Base-by-base conservation (phyloP, 2,329 filamentous ascomycete genomes). In the Hypoxylon sp. region DNA sequence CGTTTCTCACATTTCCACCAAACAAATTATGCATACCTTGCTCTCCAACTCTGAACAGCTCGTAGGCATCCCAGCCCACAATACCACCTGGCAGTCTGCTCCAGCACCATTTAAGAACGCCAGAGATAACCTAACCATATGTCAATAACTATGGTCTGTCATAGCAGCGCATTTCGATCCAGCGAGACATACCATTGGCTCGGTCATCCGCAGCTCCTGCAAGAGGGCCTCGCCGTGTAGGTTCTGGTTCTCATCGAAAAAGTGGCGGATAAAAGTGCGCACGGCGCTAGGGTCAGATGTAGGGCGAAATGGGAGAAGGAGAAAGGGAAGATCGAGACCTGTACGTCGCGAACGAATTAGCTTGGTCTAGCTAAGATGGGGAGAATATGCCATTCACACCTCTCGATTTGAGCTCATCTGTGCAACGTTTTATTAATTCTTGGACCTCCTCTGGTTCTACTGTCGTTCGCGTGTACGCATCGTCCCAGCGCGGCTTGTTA, bases 21-120 rank as follows among this genome's bases (percentile, higher is more conserved):
- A 53, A 54, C 61, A 19, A 16, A 27, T 14, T 41, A 61, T n/a
- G 65, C 80, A 51, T 86, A 96, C 94, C 94, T 83, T 91, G 88
- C 82, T 99, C 96, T 76, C 96, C 96, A 70, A 96, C 90, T 75
- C 92, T 94, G 84, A 99, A 99, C 21, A 97, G 86, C 77, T 98
- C 94, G 76, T 99, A 99, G 43, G 93, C 93, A 75, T 97, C 94
- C 96, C 96, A 98, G 62, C 93, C 94, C 34, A 99, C 94, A 12
- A 99, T 90, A 74, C 96, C 96, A 63, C 94, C 93, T 43, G 91
- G 88, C 53, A 99, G 83, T 80, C 96, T 89, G 78, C 93, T 94
- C 96, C 96, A 99, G 79, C 95, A 98, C 96, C 96, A 99, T 83
- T 98, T 99, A 70, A 96, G 85, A 43, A 97, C 94, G 74, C 94